Percentiles rank a stretch among this genome's conserved stretches.
These are phyloP conservation scores for Cladobotryum mycophilum DNA, from an alignment of 2,329 filamentous ascomycete species.

Conservation along the genomic window DNA sequence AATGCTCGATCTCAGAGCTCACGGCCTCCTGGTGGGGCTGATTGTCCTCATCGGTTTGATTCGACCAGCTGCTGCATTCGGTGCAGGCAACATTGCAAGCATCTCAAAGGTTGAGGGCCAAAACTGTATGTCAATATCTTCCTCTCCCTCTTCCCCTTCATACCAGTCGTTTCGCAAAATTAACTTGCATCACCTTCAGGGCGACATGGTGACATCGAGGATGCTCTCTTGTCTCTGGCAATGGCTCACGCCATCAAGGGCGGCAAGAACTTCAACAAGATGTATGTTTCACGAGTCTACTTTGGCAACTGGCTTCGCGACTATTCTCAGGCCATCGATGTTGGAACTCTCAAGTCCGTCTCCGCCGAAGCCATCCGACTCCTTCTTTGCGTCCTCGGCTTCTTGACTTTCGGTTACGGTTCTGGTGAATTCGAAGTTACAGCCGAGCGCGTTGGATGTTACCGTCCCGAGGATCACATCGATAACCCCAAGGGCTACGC, in stretches of 20 bases:
- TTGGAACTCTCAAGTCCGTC: conserved; percentile 85
- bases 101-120: conserved; percentile 75
- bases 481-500: conserved; percentile 85
- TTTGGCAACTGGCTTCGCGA: conserved; percentile 95
- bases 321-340: conserved; percentile 90
- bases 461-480: conserved; percentile 69
- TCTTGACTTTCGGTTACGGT: conserved; percentile 81
- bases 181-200: conserved; percentile 33
- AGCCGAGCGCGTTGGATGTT: conserved; percentile 73
- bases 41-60: conserved; percentile 61
- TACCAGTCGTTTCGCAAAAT: background rate
- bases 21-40: conserved; percentile 48
- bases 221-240: conserved; percentile 70
- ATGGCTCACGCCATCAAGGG: conserved; percentile 46
- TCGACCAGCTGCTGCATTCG: conserved; percentile 68
- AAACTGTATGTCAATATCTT: conserved; percentile 54
- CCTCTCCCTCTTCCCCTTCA: background rate
- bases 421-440: conserved; percentile 83
- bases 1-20: conserved; percentile 45
- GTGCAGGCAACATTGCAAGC: conserved; percentile 81
- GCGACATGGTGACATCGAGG: conserved; percentile 90
- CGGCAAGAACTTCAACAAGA: conserved; percentile 78
- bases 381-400: conserved; percentile 80
- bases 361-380: conserved; percentile 87
- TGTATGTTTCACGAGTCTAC: conserved; percentile 83